Percentiles rank a stretch among this genome's conserved stretches.
Conservation (phyloP, 371 early-diverging fungal species). For the Syncephalis plumigaleata region DNA sequence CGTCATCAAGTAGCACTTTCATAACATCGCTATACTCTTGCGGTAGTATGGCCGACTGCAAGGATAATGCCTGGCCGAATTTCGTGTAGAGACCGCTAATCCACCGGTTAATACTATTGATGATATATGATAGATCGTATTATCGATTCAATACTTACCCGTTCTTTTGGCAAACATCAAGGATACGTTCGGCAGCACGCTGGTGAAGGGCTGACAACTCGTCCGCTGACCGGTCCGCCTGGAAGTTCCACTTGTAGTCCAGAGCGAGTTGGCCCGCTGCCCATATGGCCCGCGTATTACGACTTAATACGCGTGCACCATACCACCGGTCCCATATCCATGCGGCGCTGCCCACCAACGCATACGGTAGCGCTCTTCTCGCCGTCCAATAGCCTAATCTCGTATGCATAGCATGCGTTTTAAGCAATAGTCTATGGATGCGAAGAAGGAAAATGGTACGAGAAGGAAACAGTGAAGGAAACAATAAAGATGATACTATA, state of each 20-base stretch:
- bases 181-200: conserved; percentile 49
- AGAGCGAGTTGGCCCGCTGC: conserved; percentile 14
- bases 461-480: too few relatives aligned
- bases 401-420: too few relatives aligned
- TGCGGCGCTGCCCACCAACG: too few relatives aligned
- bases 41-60: conserved; percentile 60
- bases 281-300: conserved; percentile 31
- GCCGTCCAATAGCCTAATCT: too few relatives aligned
- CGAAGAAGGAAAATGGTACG: too few relatives aligned
- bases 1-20: conserved; percentile 60
- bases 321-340: too few relatives aligned
- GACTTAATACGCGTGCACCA: background rate
- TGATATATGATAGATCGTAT: background rate
- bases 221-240: conserved; percentile 21
- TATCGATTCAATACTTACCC: conserved; percentile 19
- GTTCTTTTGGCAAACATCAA: conserved; percentile 63
- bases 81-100: conserved; percentile 70
- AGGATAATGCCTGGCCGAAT: conserved; percentile 74
- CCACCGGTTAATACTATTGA: background rate
- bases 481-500: too few relatives aligned
- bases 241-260: conserved; percentile 70
- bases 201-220: conserved; percentile 38
- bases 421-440: too few relatives aligned
- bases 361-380: too few relatives aligned
- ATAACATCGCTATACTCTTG: conserved; percentile 51